phyloP scores from a whole-genome alignment of 768 basidiomycete genomes.

The Omphalotus guepiniiformis region DNA sequence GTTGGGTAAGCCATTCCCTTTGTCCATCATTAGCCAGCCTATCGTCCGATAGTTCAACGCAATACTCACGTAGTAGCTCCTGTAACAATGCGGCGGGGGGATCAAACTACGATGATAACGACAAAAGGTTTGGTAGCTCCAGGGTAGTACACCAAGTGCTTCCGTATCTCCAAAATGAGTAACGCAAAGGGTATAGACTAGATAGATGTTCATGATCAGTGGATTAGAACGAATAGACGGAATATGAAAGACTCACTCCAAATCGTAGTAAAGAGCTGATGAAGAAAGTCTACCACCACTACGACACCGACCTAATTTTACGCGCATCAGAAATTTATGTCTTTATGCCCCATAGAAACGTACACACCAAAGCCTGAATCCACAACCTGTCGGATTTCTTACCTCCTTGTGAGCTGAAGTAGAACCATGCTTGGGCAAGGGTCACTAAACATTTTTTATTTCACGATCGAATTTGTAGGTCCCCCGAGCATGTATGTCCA shows the following conservation, averaged over 20 bases:
- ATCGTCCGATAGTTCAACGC: neutral
- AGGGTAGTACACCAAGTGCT: constrained; percentile 1
- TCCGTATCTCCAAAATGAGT: constrained; percentile 2
- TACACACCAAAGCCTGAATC: neutral
- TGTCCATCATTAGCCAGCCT: neutral
- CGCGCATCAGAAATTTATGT: too few relatives aligned
- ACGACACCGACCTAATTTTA: neutral
- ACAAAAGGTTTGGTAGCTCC: neutral
- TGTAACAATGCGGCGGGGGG: neutral
- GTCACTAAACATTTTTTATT: too few relatives aligned
- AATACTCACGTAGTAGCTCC: constrained; percentile 8
- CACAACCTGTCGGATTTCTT: constrained; percentile 1
- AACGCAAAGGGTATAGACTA: constrained; percentile 5
- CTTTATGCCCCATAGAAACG: neutral
- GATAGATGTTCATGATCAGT: too few relatives aligned
- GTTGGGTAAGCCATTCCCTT: constrained; percentile 8
- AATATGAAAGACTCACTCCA: constrained; percentile 6
- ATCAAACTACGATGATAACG: neutral
- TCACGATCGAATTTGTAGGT: too few relatives aligned
- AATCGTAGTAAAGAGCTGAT: constrained; percentile 1
- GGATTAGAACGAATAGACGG: too few relatives aligned
- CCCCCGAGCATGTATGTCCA: too few relatives aligned
- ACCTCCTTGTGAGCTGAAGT: constrained; percentile 5
- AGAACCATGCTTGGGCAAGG: constrained; percentile 5
- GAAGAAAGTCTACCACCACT: neutral